Evolutionary conservation across 768 basidiomycete genomes (phyloP).

Genomic region (Boletus bicolor): DNA sequence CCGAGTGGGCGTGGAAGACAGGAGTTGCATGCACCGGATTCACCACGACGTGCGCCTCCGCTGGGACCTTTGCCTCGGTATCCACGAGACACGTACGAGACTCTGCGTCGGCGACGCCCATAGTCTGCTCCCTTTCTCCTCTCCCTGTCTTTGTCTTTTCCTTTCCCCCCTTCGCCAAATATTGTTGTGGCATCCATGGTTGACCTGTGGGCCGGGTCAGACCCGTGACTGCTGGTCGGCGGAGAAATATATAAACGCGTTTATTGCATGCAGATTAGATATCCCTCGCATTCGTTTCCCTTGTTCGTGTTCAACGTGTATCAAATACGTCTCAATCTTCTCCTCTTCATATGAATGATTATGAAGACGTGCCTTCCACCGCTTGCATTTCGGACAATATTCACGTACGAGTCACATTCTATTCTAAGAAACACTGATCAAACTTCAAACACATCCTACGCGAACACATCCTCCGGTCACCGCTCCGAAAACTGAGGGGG

Average conservation of each 20-base stretch:
- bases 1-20: background rate
- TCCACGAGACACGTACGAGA: conserved; percentile 4
- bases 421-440: no score
- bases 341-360: background rate
- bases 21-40: background rate
- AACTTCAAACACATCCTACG: no score
- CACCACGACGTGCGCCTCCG: background rate
- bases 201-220: conserved; percentile 28
- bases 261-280: conserved; percentile 1
- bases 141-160: background rate
- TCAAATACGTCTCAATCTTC: background rate
- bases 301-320: conserved; percentile 1
- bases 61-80: background rate
- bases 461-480: no score
- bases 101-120: conserved; percentile 9
- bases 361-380: no score
- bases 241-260: background rate
- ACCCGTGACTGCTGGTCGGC: background rate
- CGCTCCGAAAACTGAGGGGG: no score
- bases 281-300: conserved; percentile 4
- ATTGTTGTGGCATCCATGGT: background rate
- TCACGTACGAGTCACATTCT: no score
- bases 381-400: no score
- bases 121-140: background rate
- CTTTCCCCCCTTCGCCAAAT: background rate